phyloP scores from a whole-genome alignment of 495 filamentous ascomycete genomes.

The Hypoxylon crocopeplum region DNA sequence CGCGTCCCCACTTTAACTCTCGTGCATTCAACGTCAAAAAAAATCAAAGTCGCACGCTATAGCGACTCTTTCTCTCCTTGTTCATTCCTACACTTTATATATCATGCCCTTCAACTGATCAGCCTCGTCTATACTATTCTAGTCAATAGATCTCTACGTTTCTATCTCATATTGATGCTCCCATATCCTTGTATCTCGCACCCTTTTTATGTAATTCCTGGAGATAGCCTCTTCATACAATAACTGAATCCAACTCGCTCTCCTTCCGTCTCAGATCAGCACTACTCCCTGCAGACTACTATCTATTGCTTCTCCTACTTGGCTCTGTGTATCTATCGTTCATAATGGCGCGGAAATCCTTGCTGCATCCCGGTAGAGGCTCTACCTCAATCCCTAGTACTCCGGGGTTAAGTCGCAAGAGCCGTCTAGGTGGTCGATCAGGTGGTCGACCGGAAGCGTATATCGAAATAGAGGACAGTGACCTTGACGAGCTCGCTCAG shows the following conservation, averaged over 20 bases:
- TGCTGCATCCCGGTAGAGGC: conserved; percentile 10
- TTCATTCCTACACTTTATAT: too few species aligned
- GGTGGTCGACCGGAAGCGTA: conserved; percentile 14
- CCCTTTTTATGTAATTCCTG: too few species aligned
- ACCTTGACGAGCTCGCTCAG: conserved; percentile 41
- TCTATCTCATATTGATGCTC: too few species aligned
- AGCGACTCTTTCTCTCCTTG: too few species aligned
- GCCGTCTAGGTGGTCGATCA: conserved; percentile 9
- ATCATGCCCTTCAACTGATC: too few species aligned
- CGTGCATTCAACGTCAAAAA: conserved; percentile 14
- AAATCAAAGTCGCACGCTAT: too few species aligned
- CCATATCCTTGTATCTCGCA: too few species aligned
- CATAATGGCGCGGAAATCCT: conserved; percentile 26
- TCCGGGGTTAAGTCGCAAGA: conserved; percentile 25
- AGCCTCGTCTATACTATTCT: too few species aligned
- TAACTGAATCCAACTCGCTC: too few species aligned
- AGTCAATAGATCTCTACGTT: too few species aligned
- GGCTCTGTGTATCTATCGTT: background rate
- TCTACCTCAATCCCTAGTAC: conserved; percentile 24
- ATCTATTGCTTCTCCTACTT: background rate
- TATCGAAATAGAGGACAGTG: conserved; percentile 40
- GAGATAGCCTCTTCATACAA: too few species aligned
- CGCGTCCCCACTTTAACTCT: conserved; percentile 27
- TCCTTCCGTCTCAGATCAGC: background rate
- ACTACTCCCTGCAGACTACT: background rate